These are phyloP conservation scores for Xylariaceae sp. DNA, from an alignment of 2,329 filamentous ascomycete species.

Conservation along the genomic window DNA sequence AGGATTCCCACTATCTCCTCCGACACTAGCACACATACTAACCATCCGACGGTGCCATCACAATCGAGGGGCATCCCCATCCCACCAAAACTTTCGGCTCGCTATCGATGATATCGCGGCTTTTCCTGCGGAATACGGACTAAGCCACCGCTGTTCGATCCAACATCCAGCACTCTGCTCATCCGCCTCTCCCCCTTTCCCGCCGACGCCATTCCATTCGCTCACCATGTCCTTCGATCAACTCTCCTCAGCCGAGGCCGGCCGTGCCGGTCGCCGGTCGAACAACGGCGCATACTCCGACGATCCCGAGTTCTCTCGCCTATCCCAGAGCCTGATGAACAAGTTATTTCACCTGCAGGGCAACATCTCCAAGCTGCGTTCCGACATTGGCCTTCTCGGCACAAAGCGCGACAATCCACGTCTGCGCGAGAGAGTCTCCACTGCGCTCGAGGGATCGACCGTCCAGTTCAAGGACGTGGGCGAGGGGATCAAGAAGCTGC, in stretches of 20 bases:
- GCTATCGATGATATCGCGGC: no score
- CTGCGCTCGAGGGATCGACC: conserved; percentile 79
- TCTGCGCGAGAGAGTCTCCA: conserved; percentile 84
- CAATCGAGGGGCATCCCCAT: not conserved
- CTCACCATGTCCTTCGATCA: conserved; percentile 82
- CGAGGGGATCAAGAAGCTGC: conserved; percentile 88
- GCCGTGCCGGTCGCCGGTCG: conserved; percentile 54
- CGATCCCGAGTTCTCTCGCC: conserved; percentile 82
- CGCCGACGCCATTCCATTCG: conserved; percentile 1
- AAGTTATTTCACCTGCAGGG: conserved; percentile 85
- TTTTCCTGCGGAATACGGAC: not conserved
- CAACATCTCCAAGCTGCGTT: conserved; percentile 78
- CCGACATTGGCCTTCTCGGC: conserved; percentile 79
- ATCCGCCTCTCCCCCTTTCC: not conserved
- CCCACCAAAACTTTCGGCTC: no score
- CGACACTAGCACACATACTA: not conserved
- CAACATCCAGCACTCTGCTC: not conserved
- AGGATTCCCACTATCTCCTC: no score
- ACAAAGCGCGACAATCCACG: conserved; percentile 88
- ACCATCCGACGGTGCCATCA: conserved; percentile 4
- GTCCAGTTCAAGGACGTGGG: conserved; percentile 85
- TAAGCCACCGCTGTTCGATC: not conserved
- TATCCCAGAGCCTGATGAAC: conserved; percentile 78
- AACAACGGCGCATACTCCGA: conserved; percentile 63
- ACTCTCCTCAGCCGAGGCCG: conserved; percentile 74